Percentiles rank a stretch among this genome's conserved stretches.
Evolutionary conservation across 768 basidiomycete genomes (phyloP).

Genomic region (Sporobolomyces phaffii): DNA sequence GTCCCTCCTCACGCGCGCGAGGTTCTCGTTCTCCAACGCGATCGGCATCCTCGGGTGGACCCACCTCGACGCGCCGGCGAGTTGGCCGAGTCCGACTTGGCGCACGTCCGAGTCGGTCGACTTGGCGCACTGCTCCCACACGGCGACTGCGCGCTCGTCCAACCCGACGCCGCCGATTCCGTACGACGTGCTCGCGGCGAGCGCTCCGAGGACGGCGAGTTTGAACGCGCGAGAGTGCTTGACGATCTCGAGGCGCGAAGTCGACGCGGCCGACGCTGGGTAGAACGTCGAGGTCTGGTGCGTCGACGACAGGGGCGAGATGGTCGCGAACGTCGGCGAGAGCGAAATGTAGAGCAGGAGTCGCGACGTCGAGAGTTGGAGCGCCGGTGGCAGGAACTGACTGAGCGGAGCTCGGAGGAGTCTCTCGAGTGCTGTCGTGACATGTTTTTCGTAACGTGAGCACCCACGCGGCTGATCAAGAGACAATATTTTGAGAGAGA

Average conservation of each 20-base stretch:
- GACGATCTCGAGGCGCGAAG: slow-evolving; percentile 15
- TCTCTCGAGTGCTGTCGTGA: slow-evolving; percentile 30
- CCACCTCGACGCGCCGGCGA: background rate
- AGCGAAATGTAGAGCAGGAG: slow-evolving; percentile 35
- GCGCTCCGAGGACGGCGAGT: slow-evolving; percentile 6
- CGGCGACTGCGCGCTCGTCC: background rate
- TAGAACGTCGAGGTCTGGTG: slow-evolving; percentile 25
- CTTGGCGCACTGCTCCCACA: slow-evolving; percentile 3
- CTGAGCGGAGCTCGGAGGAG: slow-evolving; percentile 24
- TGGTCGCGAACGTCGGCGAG: slow-evolving; percentile 21
- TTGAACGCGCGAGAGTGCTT: slow-evolving; percentile 13
- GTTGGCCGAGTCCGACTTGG: background rate
- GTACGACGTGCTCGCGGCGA: background rate
- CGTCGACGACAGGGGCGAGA: slow-evolving; percentile 9
- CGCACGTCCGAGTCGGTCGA: slow-evolving; percentile 4
- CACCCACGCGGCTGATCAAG: too few relatives aligned
- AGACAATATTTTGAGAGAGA: background rate
- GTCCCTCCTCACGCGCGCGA: background rate
- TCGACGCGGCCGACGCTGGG: slow-evolving; percentile 21
- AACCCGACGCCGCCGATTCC: slow-evolving; percentile 3
- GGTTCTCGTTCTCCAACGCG: slow-evolving; percentile 6
- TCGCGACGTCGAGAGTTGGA: slow-evolving; percentile 35
- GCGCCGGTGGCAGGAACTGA: slow-evolving; percentile 24
- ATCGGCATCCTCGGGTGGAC: slow-evolving; percentile 26
- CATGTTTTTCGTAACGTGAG: too few relatives aligned